Evolutionary conservation across 1,139 yeast genomes (phyloP).

Genomic region (Blastobotrys capitulatus): DNA sequence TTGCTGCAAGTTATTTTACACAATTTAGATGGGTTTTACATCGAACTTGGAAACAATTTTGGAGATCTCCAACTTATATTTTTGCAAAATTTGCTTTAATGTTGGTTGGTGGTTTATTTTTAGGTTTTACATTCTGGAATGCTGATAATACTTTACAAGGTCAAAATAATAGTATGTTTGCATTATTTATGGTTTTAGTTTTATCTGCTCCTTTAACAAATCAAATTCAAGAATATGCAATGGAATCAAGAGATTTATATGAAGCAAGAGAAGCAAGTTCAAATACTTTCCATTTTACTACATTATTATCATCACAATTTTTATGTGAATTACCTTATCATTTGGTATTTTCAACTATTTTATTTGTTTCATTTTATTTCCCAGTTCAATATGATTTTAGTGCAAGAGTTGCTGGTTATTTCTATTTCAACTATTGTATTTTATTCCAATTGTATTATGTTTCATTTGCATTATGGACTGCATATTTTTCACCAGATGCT

Average conservation of each 20-base stretch:
- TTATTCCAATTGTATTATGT: constrained; percentile 43
- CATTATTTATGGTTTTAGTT: constrained; percentile 51
- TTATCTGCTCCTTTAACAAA: constrained; percentile 51
- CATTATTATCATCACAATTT: constrained; percentile 38
- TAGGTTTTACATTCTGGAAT: constrained; percentile 47
- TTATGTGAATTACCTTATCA: constrained; percentile 40
- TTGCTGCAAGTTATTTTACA: constrained; percentile 32
- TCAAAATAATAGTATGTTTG: constrained; percentile 33
- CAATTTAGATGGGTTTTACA: constrained; percentile 37
- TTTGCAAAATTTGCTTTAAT: constrained; percentile 42
- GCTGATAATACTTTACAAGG: constrained; percentile 31
- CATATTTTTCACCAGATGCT: constrained; percentile 42
- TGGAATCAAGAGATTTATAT: constrained; percentile 44
- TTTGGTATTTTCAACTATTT: constrained; percentile 31
- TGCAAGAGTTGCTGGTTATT: constrained; percentile 41
- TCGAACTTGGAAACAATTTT: constrained; percentile 38
- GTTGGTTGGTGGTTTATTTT: constrained; percentile 45
- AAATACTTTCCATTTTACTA: constrained; percentile 58
- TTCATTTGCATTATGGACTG: constrained; percentile 44
- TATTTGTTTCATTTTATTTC: constrained; percentile 36
- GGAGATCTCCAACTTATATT: constrained; percentile 44
- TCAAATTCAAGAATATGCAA: constrained; percentile 47
- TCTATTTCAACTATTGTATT: constrained; percentile 40
- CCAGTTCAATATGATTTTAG: constrained; percentile 38
- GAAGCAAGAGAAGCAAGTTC: constrained; percentile 57